Percentiles rank a stretch among this genome's conserved stretches.
Evolutionary conservation across 352 stramenopile species (phyloP).

Genomic region (Pythium phragmiticola): DNA sequence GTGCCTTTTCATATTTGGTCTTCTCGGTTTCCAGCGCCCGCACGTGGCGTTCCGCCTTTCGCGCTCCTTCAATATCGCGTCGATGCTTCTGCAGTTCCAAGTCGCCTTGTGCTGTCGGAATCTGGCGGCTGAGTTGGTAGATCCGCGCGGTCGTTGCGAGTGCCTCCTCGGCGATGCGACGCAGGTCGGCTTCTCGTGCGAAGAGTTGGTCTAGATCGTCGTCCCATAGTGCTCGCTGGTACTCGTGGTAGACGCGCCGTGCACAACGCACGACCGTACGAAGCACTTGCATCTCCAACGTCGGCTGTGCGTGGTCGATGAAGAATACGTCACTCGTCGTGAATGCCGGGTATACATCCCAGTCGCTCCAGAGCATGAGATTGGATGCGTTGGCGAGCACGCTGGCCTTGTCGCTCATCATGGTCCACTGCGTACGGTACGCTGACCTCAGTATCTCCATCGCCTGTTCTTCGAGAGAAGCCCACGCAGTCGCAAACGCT

Average conservation of each 20-base stretch:
- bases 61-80: slow-evolving; percentile 58
- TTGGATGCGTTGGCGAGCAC: slow-evolving; percentile 72
- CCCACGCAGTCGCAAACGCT: slow-evolving; percentile 31
- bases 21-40: slow-evolving; percentile 53
- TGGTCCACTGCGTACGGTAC: slow-evolving; percentile 72
- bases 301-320: slow-evolving; percentile 62
- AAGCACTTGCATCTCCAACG: slow-evolving; percentile 76
- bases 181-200: slow-evolving; percentile 29
- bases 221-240: slow-evolving; percentile 81
- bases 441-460: slow-evolving; percentile 55
- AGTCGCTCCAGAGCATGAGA: slow-evolving; percentile 81
- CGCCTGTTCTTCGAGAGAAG: slow-evolving; percentile 42
- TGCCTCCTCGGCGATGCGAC: slow-evolving; percentile 42
- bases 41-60: slow-evolving; percentile 60
- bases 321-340: slow-evolving; percentile 49
- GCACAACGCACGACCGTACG: slow-evolving; percentile 63
- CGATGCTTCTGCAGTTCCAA: slow-evolving; percentile 64
- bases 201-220: slow-evolving; percentile 49
- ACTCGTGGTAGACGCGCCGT: slow-evolving; percentile 66
- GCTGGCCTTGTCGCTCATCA: slow-evolving; percentile 39
- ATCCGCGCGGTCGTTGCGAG: slow-evolving; percentile 49
- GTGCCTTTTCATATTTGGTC: slow-evolving; percentile 41
- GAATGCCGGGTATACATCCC: slow-evolving; percentile 69
- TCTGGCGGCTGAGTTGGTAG: slow-evolving; percentile 40
- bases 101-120: slow-evolving; percentile 35